phyloP scores from a whole-genome alignment of 1,284 basidiomycete species.

The Cystobasidiaceae sp. region DNA sequence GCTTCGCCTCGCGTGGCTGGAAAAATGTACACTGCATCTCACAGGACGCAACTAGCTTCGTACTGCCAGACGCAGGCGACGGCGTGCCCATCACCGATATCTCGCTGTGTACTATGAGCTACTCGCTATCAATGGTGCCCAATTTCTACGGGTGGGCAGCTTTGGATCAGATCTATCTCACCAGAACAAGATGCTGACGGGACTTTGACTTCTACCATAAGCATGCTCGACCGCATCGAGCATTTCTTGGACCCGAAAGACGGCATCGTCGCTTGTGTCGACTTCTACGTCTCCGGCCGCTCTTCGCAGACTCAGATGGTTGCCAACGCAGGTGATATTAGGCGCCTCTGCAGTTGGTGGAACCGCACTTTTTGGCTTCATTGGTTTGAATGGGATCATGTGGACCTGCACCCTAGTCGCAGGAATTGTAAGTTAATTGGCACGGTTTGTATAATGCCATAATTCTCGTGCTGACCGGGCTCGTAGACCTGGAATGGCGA shows the following conservation, averaged over 20 bases:
- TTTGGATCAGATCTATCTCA: background rate
- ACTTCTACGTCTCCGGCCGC: conserved; percentile 71
- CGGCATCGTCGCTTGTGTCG: conserved; percentile 66
- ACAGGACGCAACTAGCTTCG: conserved; percentile 68
- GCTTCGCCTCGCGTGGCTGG: conserved; percentile 66
- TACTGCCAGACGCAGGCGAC: conserved; percentile 54
- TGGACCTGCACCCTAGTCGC: conserved; percentile 62
- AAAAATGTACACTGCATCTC: conserved; percentile 68
- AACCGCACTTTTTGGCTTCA: conserved; percentile 76
- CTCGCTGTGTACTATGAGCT: conserved; percentile 63
- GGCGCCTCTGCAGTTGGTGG: conserved; percentile 66
- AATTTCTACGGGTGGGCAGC: conserved; percentile 29
- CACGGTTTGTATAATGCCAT: too few relatives aligned
- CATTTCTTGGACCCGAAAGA: conserved; percentile 61
- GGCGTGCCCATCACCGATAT: conserved; percentile 56
- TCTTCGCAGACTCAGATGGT: conserved; percentile 61
- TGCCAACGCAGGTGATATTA: conserved; percentile 54
- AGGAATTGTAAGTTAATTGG: conserved; percentile 34
- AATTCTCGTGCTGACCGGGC: conserved; percentile 56
- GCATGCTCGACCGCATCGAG: conserved; percentile 63
- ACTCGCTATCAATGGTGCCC: conserved; percentile 53
- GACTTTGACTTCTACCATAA: background rate
- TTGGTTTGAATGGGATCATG: conserved; percentile 72
- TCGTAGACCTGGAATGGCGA: conserved; percentile 70
- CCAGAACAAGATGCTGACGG: background rate